These are phyloP conservation scores for Salix caprea DNA, from an alignment of 345 rosid genomes.

Conservation along the genomic window DNA sequence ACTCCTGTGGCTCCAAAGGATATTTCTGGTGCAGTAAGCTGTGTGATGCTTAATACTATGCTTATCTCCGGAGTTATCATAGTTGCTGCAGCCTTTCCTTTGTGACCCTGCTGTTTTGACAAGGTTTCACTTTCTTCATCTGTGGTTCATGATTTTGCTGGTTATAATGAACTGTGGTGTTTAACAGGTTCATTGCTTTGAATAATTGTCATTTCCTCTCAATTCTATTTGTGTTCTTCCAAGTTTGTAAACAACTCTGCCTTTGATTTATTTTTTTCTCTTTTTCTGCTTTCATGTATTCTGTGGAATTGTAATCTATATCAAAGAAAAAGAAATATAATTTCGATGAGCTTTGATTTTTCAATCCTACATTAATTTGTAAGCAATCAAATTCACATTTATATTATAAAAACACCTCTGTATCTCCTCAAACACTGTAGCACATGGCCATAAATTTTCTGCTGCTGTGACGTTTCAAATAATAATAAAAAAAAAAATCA, in stretches of 20 bases:
- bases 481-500: slow-evolving; percentile 62
- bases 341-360: neutral
- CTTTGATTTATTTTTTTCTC: neutral
- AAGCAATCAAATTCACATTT: neutral
- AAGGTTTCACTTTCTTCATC: neutral
- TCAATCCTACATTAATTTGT: neutral
- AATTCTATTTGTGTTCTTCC: neutral
- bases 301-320: neutral
- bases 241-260: neutral
- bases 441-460: neutral
- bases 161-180: neutral
- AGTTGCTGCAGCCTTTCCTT: neutral
- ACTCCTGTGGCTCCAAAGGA: neutral
- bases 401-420: neutral
- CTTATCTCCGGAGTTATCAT: neutral
- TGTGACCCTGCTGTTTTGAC: neutral
- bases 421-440: neutral
- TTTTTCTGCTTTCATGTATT: neutral
- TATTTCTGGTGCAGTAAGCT: neutral
- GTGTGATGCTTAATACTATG: neutral
- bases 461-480: neutral
- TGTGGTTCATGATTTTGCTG: neutral
- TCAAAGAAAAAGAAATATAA: too few species aligned
- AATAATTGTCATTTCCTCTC: neutral
- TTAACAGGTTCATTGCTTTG: neutral